These are phyloP conservation scores for Lenzites betulinus DNA, from an alignment of 768 basidiomycete genomes.

Conservation along the genomic window DNA sequence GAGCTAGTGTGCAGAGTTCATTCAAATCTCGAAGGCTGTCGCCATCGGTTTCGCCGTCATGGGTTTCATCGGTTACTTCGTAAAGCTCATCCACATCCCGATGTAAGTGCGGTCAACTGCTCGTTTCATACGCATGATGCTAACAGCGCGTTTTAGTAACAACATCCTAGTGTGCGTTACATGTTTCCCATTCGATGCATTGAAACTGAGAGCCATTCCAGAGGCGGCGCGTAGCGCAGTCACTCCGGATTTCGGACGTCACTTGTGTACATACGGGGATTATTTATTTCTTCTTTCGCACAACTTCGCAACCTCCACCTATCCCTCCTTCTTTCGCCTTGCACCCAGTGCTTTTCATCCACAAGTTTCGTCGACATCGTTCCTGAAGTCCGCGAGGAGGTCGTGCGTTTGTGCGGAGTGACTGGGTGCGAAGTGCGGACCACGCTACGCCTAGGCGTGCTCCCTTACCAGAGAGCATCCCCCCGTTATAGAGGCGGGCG, in stretches of 20 bases:
- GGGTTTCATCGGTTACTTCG: conserved; percentile 99
- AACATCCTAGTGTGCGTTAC: conserved; percentile 93
- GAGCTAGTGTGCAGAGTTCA: conserved; percentile 64
- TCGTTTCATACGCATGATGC: neutral
- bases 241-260: conserved; percentile 16
- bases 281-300: conserved; percentile 17
- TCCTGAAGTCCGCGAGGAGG: neutral
- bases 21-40: conserved; percentile 94
- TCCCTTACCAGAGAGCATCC: neutral
- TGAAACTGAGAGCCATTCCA: conserved; percentile 39
- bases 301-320: neutral
- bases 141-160: conserved; percentile 56
- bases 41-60: conserved; percentile 98
- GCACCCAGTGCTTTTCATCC: neutral
- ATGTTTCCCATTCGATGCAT: neutral
- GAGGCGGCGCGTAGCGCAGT: conserved; percentile 69
- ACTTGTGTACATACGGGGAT: conserved; percentile 22
- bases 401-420: neutral
- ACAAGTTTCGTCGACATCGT: neutral
- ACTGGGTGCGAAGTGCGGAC: neutral
- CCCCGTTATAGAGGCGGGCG: no score
- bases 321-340: neutral
- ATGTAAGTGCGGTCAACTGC: conserved; percentile 64
- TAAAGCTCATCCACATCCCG: conserved; percentile 97
- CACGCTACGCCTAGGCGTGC: no score